Evolutionary conservation across 2,329 filamentous ascomycete species (phyloP).

Genomic region (Colletotrichum australisinense): DNA sequence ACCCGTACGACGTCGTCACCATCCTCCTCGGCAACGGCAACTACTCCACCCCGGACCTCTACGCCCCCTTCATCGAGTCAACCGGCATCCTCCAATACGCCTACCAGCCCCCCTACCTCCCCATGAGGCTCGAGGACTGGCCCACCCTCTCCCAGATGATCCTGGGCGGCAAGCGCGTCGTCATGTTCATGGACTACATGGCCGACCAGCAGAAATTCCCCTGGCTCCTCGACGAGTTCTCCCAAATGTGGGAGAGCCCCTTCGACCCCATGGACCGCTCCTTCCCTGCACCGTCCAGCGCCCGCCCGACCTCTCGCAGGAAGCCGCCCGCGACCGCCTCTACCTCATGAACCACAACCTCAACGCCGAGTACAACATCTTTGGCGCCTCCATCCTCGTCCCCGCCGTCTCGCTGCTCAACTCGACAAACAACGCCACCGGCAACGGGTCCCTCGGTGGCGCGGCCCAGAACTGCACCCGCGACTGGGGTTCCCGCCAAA

Average conservation of each 20-base stretch:
- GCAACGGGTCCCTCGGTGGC: constrained; percentile 74
- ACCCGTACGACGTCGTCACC: constrained; percentile 90
- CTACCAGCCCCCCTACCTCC: constrained; percentile 77
- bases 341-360: constrained; percentile 94
- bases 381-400: constrained; percentile 73
- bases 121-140: constrained; percentile 82
- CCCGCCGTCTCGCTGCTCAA: constrained; percentile 78
- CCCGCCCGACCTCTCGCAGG: constrained; percentile 71
- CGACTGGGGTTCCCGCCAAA: constrained; percentile 78
- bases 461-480: constrained; percentile 71
- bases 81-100: constrained; percentile 79
- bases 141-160: constrained; percentile 85
- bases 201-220: constrained; percentile 83
- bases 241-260: constrained; percentile 90
- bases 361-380: constrained; percentile 79
- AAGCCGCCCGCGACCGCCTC: constrained; percentile 70
- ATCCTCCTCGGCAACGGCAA: constrained; percentile 88
- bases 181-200: constrained; percentile 88
- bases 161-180: constrained; percentile 73
- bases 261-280: constrained; percentile 74
- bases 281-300: constrained; percentile 84
- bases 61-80: constrained; percentile 74
- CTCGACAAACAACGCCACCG: constrained; percentile 75
- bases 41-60: constrained; percentile 73
- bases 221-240: constrained; percentile 89